These are phyloP conservation scores for Emmonsiellopsis sp. DNA, from an alignment of 2,329 filamentous ascomycete species.

Conservation along the genomic window DNA sequence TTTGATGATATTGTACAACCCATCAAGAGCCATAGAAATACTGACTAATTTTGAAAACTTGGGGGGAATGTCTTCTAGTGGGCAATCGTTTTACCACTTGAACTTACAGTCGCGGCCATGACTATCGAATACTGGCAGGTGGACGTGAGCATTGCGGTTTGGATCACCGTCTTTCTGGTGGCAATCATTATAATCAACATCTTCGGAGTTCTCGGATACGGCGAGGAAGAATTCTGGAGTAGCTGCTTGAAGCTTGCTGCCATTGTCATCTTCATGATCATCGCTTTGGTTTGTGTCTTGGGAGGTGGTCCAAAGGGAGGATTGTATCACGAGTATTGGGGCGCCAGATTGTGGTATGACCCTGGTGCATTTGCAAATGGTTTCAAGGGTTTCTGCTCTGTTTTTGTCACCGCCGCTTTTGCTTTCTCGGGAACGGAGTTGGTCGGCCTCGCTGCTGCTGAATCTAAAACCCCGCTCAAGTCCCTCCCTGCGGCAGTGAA, in stretches of 20 bases:
- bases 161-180: conserved; percentile 63
- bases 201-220: conserved; percentile 74
- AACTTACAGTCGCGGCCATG: conserved; percentile 71
- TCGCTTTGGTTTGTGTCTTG: conserved; percentile 58
- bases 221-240: conserved; percentile 75
- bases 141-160: conserved; percentile 26
- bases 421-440: conserved; percentile 48
- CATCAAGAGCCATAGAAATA: no score
- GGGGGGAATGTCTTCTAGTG: conserved; percentile 50
- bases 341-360: conserved; percentile 30
- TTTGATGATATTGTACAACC: no score
- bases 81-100: conserved; percentile 70
- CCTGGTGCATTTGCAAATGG: conserved; percentile 39
- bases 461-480: conserved; percentile 43
- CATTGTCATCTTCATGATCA: conserved; percentile 76
- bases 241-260: conserved; percentile 72
- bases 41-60: no score
- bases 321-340: conserved; percentile 18
- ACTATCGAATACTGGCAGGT: conserved; percentile 64
- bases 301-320: conserved; percentile 33
- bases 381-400: conserved; percentile 45
- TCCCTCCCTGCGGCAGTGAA: conserved; percentile 40
- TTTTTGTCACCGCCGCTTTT: conserved; percentile 50
- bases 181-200: conserved; percentile 67
- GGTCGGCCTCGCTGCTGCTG: conserved; percentile 44